phyloP scores from a whole-genome alignment of 805 yeast genomes.

The Grigorovia yakushimaensis region DNA sequence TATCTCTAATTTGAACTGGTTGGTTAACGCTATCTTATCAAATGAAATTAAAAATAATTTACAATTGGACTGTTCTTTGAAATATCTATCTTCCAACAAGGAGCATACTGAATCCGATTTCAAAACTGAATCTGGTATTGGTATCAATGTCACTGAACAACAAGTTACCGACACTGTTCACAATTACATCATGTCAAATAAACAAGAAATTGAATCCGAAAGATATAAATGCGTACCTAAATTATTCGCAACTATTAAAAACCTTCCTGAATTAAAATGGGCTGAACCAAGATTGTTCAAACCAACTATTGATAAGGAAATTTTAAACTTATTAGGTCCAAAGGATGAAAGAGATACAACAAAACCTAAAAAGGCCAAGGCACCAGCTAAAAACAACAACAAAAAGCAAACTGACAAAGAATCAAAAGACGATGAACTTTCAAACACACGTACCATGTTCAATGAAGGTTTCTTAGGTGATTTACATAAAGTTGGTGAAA shows the following conservation, averaged over 20 bases:
- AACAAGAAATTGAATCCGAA: conserved; percentile 51
- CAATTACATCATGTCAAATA: conserved; percentile 49
- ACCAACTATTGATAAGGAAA: conserved; percentile 71
- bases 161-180: conserved; percentile 51
- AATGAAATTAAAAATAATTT: conserved; percentile 55
- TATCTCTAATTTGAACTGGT: conserved; percentile 37
- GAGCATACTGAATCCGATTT: conserved; percentile 41
- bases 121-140: conserved; percentile 70
- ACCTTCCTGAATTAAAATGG: conserved; percentile 73
- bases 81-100: conserved; percentile 45
- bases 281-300: conserved; percentile 82
- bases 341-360: conserved; percentile 88
- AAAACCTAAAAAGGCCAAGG: conserved; percentile 38
- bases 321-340: conserved; percentile 75
- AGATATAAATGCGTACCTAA: conserved; percentile 76
- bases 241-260: conserved; percentile 67
- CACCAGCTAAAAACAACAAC: conserved; percentile 14
- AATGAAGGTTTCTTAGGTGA: conserved; percentile 93
- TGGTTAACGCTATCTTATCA: conserved; percentile 53
- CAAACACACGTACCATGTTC: conserved; percentile 63
- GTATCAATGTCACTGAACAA: conserved; percentile 57
- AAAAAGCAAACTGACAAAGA: conserved; percentile 17
- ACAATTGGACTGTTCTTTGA: conserved; percentile 74
- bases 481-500: conserved; percentile 89
- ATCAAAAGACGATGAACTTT: conserved; percentile 4